Base-by-base conservation (phyloP, 1,284 basidiomycete genomes). In the Naganishia sp. region DNA sequence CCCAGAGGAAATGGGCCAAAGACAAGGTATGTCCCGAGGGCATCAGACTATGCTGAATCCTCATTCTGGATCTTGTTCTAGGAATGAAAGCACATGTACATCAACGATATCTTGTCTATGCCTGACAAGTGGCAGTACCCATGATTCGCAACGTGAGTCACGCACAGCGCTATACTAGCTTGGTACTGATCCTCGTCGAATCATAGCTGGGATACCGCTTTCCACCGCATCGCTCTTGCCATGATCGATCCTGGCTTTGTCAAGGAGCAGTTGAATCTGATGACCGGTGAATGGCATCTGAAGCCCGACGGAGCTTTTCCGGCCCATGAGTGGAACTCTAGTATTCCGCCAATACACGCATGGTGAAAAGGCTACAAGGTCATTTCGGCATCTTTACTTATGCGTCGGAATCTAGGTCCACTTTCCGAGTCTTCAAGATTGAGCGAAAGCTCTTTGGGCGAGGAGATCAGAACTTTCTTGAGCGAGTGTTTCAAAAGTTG, bases 121-220 rank as follows among this genome's bases (percentile, higher is more conserved):
- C 95, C 95, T 10, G 95, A 98, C 82, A 98, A 98, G 88, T 98
- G 95, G 95, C 95, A 99, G 80, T 96, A 95, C 74, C 93, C 93
- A 0, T 95, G 94, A 84, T 95, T 93, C 73, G 92, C 92, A 84
- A 71, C 91, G 69, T 80, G 67, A 73, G 77, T 73, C 21, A n/a
- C 52, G 42, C 53, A 28, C 39, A 6, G 25, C 68, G 67, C 15
- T 61, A 66, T 42, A 56, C 45, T 58, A 68, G 57, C 64, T 31
- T 17, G 21, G 17, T 45, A 46, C 53, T 60, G 18, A 61, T 15
- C 32, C 23, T 43, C 3, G n/a, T 13, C 23, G 62, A 73, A 72
- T 23, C 47, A 68, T 72, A 68, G 80, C 75, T 85, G 94, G 94
- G 94, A 97, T 79, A 94, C 91, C 2, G 95, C 95, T 6, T 99